Percentiles rank a stretch among this genome's conserved stretches.
Evolutionary conservation across 148 eudicot genomes (phyloP).

Genomic region (Simmondsia chinensis): DNA sequence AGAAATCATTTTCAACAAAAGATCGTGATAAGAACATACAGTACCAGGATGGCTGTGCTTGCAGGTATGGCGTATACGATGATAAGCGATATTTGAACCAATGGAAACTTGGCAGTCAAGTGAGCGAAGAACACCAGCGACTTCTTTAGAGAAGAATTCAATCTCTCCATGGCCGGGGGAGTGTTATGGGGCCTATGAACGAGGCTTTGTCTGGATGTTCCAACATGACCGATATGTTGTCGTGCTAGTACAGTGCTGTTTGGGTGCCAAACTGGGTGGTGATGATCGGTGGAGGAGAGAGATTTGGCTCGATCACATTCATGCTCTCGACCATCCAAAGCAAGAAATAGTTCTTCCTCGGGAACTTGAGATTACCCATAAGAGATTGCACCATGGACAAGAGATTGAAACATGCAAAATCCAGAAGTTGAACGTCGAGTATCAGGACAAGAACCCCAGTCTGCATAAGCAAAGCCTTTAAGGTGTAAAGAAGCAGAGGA

Average conservation of each 20-base stretch:
- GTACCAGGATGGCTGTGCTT: conserved; percentile 10
- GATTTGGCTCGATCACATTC: conserved; percentile 10
- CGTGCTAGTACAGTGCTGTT: not conserved
- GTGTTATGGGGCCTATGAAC: not conserved
- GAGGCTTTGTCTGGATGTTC: not conserved
- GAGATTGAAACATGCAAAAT: too few relatives aligned
- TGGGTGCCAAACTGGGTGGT: conserved; percentile 1
- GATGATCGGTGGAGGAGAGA: not conserved
- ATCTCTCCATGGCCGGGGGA: conserved; percentile 2
- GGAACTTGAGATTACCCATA: conserved; percentile 11
- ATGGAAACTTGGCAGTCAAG: conserved; percentile 10
- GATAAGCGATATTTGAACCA: conserved; percentile 7
- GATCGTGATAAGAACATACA: conserved; percentile 9
- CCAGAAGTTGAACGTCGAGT: too few relatives aligned
- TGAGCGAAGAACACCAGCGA: conserved; percentile 9
- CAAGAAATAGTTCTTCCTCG: conserved; percentile 13
- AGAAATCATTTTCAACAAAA: too few relatives aligned
- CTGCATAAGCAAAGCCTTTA: too few relatives aligned
- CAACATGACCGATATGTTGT: not conserved
- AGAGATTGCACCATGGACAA: conserved; percentile 16
- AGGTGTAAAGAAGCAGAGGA: too few relatives aligned
- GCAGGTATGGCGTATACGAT: conserved; percentile 9
- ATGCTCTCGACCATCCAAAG: conserved; percentile 20
- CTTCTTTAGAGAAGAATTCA: conserved; percentile 4
- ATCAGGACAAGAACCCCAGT: too few relatives aligned